These are phyloP conservation scores for Malassezia arunalokei DNA, from an alignment of 1,284 basidiomycete genomes.

Conservation along the genomic window DNA sequence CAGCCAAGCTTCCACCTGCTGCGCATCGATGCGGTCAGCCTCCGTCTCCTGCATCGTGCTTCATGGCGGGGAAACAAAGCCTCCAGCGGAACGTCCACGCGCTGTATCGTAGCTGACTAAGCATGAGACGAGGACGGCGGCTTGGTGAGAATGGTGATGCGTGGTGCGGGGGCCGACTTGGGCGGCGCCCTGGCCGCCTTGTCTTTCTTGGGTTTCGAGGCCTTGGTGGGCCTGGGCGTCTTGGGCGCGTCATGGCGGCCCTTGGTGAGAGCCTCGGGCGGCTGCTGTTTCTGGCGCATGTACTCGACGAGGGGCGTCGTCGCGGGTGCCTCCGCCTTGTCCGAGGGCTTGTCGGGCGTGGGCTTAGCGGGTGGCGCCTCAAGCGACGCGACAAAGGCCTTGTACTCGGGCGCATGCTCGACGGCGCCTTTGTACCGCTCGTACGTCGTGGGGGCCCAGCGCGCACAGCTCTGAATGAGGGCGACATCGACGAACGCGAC, in stretches of 20 bases:
- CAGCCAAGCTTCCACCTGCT: neutral
- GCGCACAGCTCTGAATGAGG: neutral
- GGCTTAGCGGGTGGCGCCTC: neutral
- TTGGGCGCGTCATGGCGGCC: too few relatives aligned
- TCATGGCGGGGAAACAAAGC: too few relatives aligned
- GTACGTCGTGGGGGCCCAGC: neutral
- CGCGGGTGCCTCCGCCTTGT: neutral
- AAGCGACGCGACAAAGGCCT: conserved; percentile 4
- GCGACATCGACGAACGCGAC: conserved; percentile 5
- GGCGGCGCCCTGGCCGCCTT: neutral
- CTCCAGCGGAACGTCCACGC: neutral
- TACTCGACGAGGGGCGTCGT: conserved; percentile 9
- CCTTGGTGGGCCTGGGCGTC: too few relatives aligned
- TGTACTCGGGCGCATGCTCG: neutral
- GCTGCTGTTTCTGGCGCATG: neutral
- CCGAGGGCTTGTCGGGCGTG: neutral
- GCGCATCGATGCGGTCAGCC: neutral
- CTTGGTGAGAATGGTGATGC: neutral
- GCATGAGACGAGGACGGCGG: neutral
- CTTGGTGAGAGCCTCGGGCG: neutral
- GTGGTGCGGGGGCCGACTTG: neutral
- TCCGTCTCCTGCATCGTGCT: neutral
- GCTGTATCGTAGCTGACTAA: neutral
- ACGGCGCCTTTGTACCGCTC: neutral
- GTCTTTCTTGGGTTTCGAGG: too few relatives aligned